phyloP scores from a whole-genome alignment of 768 basidiomycete species.

The Leccinum truebloodii region DNA sequence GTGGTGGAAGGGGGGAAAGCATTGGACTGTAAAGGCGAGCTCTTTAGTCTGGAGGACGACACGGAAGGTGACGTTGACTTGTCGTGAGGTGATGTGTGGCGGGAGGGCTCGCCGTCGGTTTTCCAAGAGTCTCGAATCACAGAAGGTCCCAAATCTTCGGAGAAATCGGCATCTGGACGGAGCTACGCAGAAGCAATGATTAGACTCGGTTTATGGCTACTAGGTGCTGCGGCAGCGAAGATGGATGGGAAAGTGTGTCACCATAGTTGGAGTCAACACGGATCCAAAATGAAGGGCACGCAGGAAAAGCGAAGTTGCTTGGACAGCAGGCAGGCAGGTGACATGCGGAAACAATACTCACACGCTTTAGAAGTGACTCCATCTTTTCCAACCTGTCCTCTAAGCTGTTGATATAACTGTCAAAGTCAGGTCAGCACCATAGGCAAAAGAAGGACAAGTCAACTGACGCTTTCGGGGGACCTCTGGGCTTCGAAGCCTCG shows the following conservation, averaged over 20 bases:
- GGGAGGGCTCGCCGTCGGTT: slow-evolving; percentile 23
- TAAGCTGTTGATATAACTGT: slow-evolving; percentile 56
- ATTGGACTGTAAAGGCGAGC: slow-evolving; percentile 13
- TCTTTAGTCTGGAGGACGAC: slow-evolving; percentile 16
- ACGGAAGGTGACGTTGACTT: slow-evolving; percentile 24
- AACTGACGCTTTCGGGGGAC: slow-evolving; percentile 67
- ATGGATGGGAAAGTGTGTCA: background rate
- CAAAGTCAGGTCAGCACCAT: background rate
- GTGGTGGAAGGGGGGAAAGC: slow-evolving; percentile 8
- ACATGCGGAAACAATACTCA: slow-evolving; percentile 27
- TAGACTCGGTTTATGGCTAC: slow-evolving; percentile 6
- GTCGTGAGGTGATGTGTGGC: slow-evolving; percentile 18
- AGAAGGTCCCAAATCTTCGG: slow-evolving; percentile 60
- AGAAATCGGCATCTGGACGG: slow-evolving; percentile 61
- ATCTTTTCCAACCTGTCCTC: slow-evolving; percentile 61
- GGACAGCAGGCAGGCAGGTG: background rate
- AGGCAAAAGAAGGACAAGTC: background rate
- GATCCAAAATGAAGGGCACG: background rate
- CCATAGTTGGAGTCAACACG: background rate
- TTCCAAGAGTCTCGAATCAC: slow-evolving; percentile 69
- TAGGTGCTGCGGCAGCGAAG: background rate
- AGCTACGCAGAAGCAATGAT: slow-evolving; percentile 42
- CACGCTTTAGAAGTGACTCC: slow-evolving; percentile 54
- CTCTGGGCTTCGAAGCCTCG: slow-evolving; percentile 65
- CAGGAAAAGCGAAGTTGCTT: background rate